These are phyloP conservation scores for Triticum aestivum DNA, from an alignment of 176 grass and related monocot genomes.

Conservation along the genomic window DNA sequence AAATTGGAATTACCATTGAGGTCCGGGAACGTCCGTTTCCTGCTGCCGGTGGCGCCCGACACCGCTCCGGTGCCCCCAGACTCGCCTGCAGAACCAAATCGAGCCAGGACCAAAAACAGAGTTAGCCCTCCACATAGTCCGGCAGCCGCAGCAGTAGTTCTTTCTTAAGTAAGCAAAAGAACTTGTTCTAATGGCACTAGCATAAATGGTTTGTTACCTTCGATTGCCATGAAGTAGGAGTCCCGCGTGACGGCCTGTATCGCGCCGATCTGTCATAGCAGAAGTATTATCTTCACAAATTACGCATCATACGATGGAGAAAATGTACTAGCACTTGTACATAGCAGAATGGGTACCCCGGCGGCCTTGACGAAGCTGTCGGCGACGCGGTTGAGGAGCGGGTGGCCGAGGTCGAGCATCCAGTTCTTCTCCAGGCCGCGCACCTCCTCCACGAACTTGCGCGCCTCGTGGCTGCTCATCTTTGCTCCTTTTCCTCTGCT, in stretches of 20 bases:
- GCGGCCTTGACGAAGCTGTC: constrained; percentile 92
- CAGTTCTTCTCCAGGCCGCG: constrained; percentile 50
- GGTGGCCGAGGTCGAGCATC: constrained; percentile 79
- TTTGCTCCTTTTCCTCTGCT: background rate
- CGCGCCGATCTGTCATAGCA: constrained; percentile 57
- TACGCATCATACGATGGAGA: no score
- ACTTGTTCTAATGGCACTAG: background rate
- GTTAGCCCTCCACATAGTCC: background rate
- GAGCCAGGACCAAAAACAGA: background rate
- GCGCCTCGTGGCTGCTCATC: constrained; percentile 45
- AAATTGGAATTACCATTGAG: background rate
- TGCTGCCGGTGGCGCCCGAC: constrained; percentile 35
- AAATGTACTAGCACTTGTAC: background rate
- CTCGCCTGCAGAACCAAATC: constrained; percentile 12
- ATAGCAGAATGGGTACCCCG: constrained; percentile 37
- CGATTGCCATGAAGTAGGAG: constrained; percentile 62
- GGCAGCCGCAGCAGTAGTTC: background rate
- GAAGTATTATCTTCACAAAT: background rate
- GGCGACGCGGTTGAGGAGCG: constrained; percentile 74
- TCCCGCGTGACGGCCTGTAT: constrained; percentile 73
- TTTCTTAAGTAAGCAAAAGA: background rate
- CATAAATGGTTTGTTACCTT: constrained; percentile 33
- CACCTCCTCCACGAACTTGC: constrained; percentile 67
- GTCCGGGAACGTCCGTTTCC: constrained; percentile 47
- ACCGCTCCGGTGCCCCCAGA: constrained; percentile 26